Percentiles rank a stretch among this genome's conserved stretches.
These are phyloP conservation scores for Solanum aculeatissimum DNA, from an alignment of 305 asterid species.

Conservation along the genomic window DNA sequence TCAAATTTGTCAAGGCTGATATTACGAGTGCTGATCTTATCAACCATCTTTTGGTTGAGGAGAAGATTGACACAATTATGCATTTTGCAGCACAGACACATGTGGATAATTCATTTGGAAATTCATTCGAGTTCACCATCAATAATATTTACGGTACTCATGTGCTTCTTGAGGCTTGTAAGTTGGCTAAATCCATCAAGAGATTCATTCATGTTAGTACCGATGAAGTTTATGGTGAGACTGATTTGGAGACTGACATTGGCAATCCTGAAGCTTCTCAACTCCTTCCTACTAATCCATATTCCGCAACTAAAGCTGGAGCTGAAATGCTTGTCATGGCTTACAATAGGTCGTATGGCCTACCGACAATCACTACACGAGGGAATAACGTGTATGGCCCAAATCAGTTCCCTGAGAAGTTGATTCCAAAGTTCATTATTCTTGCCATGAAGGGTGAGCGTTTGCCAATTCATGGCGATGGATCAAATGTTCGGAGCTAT, in stretches of 20 bases:
- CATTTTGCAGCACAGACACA: constrained; percentile 28
- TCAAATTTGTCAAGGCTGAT: constrained; percentile 22
- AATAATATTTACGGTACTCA: constrained; percentile 23
- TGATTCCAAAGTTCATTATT: constrained; percentile 24
- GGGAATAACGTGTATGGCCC: constrained; percentile 29
- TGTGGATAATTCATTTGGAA: constrained; percentile 29
- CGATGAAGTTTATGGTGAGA: constrained; percentile 28
- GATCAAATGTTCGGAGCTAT: constrained; percentile 18
- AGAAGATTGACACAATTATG: constrained; percentile 19
- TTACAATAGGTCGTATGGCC: constrained; percentile 16
- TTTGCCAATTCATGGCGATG: constrained; percentile 23
- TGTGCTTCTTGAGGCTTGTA: constrained; percentile 26
- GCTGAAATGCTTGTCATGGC: constrained; percentile 40
- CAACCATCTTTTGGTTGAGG: constrained; percentile 12
- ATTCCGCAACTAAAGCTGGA: constrained; percentile 28
- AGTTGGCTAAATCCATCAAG: constrained; percentile 3
- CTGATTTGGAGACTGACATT: constrained; percentile 15
- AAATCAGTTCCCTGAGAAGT: constrained; percentile 19
- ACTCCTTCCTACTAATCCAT: constrained; percentile 28
- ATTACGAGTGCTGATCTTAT: constrained; percentile 17
- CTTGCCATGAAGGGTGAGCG: constrained; percentile 16
- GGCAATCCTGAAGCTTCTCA: constrained; percentile 29
- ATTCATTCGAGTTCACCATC: constrained; percentile 18
- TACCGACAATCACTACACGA: constrained; percentile 14
- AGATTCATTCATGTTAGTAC: constrained; percentile 34